A percentile compares a stretch with the other conserved stretches of the same genome.
These are phyloP conservation scores for Chaetomium olivaceum DNA, from an alignment of 2,329 filamentous ascomycete genomes.

Conservation along the genomic window DNA sequence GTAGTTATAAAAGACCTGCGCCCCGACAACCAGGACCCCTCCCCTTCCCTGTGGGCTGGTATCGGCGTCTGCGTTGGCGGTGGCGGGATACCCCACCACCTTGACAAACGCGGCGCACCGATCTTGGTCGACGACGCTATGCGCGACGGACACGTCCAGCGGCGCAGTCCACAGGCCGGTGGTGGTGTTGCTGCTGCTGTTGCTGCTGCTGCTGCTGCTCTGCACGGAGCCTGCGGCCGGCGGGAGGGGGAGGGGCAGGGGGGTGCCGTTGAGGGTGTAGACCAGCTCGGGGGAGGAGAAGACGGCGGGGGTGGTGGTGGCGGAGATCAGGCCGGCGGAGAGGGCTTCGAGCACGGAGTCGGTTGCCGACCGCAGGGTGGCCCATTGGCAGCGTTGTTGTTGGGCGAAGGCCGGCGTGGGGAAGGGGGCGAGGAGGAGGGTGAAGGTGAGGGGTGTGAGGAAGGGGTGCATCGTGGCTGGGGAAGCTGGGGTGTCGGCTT, in stretches of 20 bases:
- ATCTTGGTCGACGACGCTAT: neutral
- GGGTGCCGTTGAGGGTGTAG: neutral
- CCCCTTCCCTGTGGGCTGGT: too few relatives aligned
- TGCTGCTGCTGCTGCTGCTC: neutral
- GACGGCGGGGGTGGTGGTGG: too few relatives aligned
- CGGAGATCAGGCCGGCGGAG: neutral
- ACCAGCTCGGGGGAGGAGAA: neutral
- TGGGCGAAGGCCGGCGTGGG: neutral
- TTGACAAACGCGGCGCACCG: neutral
- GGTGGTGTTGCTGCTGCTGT: too few relatives aligned
- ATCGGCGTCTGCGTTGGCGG: too few relatives aligned
- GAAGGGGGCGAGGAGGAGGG: neutral
- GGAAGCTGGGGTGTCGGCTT: too few relatives aligned
- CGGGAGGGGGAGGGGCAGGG: neutral
- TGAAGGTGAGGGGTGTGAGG: neutral
- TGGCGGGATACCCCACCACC: neutral
- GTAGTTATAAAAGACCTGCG: neutral
- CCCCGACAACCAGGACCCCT: neutral
- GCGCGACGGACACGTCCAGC: neutral
- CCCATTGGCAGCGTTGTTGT: constrained; percentile 11
- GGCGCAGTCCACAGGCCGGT: neutral
- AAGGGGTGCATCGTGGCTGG: neutral
- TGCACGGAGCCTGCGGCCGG: too few relatives aligned
- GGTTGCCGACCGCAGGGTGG: constrained; percentile 8
- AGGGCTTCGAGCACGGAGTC: constrained; percentile 14